Conservation (phyloP, 148 eudicot genomes). For the Talinum fruticosum region DNA sequence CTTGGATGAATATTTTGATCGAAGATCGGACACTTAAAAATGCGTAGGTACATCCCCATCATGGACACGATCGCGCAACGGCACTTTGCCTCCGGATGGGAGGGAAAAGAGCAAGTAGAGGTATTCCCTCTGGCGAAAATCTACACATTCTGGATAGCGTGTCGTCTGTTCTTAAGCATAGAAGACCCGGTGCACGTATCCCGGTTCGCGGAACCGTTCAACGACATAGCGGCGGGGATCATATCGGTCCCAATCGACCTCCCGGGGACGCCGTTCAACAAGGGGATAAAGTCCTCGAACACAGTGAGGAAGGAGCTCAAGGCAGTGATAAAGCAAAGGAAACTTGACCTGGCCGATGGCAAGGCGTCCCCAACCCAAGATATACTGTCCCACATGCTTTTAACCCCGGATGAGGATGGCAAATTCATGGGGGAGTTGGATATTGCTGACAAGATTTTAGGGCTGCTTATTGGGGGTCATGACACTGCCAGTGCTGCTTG, state of each 20-base stretch:
- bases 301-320: neutral
- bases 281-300: neutral
- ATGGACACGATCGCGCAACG: slow-evolving; percentile 34
- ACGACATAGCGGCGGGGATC: neutral
- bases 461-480: slow-evolving; percentile 33
- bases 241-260: neutral
- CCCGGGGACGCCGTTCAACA: neutral
- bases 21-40: no score
- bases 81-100: slow-evolving; percentile 20
- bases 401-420: slow-evolving; percentile 31
- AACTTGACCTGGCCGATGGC: slow-evolving; percentile 23
- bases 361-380: slow-evolving; percentile 20
- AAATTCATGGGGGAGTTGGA: slow-evolving; percentile 29
- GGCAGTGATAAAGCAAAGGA: slow-evolving; percentile 4
- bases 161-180: slow-evolving; percentile 6
- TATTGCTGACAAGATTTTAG: slow-evolving; percentile 28
- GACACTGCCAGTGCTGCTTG: slow-evolving; percentile 37
- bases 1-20: no score
- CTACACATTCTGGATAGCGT: slow-evolving; percentile 3
- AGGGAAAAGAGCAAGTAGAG: neutral
- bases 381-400: slow-evolving; percentile 31
- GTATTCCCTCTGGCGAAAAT: slow-evolving; percentile 3
- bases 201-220: neutral
- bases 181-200: slow-evolving; percentile 2
- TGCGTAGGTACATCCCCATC: slow-evolving; percentile 25